phyloP scores from a whole-genome alignment of 768 basidiomycete species.

The Lactarius sp. region DNA sequence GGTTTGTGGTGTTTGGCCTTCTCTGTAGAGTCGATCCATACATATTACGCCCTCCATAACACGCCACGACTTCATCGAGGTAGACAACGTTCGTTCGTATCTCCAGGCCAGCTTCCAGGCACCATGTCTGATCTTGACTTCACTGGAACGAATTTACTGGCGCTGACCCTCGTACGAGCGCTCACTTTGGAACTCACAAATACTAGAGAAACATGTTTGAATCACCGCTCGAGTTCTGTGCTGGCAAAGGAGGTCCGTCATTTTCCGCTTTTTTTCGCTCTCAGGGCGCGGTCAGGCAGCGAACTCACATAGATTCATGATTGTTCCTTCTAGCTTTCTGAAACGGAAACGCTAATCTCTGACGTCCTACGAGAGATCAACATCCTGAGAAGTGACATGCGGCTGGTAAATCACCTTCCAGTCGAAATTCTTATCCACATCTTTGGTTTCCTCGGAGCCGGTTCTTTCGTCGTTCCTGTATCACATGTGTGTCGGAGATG shows the following conservation, averaged over 20 bases:
- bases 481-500: slow-evolving; percentile 16
- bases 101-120: neutral
- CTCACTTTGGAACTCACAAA: slow-evolving; percentile 2
- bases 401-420: slow-evolving; percentile 10
- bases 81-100: neutral
- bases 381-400: neutral
- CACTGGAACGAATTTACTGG: neutral
- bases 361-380: neutral
- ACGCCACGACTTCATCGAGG: neutral
- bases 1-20: neutral
- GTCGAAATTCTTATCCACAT: slow-evolving; percentile 16
- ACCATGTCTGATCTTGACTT: neutral
- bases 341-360: slow-evolving; percentile 2
- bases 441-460: slow-evolving; percentile 10
- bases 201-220: slow-evolving; percentile 1
- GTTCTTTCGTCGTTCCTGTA: neutral
- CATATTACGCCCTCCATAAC: too few relatives aligned
- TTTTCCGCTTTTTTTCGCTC: too few relatives aligned
- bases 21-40: neutral
- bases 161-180: slow-evolving; percentile 8
- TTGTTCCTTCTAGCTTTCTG: neutral
- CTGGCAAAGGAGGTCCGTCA: slow-evolving; percentile 13
- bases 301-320: neutral
- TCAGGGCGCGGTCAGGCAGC: neutral
- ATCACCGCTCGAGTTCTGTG: neutral